Evolutionary conservation across 2,329 filamentous ascomycete species (phyloP), one percentile per base, ranked within the genome.

Genomic region (Conoideocrella luteorostrata): DNA sequence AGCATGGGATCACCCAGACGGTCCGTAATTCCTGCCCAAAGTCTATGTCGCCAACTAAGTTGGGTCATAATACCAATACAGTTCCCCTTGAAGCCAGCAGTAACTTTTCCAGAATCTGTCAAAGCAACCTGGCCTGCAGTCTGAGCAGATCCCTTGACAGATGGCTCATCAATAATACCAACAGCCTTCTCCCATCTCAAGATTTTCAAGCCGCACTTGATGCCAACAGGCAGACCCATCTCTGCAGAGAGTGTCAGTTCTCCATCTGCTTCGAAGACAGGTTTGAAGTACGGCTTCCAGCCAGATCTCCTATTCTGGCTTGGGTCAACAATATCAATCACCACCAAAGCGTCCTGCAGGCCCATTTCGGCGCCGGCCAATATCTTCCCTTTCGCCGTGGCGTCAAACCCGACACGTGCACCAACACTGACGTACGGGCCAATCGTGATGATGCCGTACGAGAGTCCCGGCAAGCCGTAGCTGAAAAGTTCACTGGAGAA

Each of bases 351-450:
- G 20, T 32, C 43, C 20, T 47, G 46, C 29, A 45, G 12, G 28
- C 35, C 39, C 51, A 61, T 55, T 41, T 61, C 57, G 5, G 53
- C 60, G 7, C 59, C 58, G 9, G 54, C 59, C 15, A 62, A 51
- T 5, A 63, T 39, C 20, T 46, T 44, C 13, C 60, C 59, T 12
- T 49, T 44, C 7, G 56, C 54, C 2, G 47, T 47, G 4, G 54
- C 56, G 9, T 54, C 49, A 22, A 62, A 39, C 3, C 21, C 44
- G 15, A 54, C 51, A 17, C 43, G 47, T 11, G 54, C 44, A 7
- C 52, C 54, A 22, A 61, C 46, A 13, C 46, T 45, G 24, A 61
- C 41, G 21, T 44, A 49, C 4, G 58, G 59, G 0, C 55, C 57
- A 15, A 60, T 49, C 24, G 49, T 50, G 12, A 60, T 47, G 39